Evolutionary conservation across 2,329 filamentous ascomycete species (phyloP).

Genomic region (Didymella sp.): DNA sequence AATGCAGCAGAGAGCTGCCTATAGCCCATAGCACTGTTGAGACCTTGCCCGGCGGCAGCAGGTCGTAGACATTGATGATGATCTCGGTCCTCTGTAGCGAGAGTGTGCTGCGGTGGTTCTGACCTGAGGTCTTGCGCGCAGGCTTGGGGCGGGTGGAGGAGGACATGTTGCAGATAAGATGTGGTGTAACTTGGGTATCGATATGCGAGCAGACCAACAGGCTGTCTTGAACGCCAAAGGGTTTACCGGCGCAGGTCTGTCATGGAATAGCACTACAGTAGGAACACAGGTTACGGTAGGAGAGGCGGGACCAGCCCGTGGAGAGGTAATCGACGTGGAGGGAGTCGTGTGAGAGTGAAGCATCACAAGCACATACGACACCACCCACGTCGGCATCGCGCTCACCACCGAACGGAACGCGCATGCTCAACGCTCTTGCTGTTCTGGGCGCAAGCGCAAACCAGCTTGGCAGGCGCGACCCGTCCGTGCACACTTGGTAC

Average conservation of each 20-base stretch:
- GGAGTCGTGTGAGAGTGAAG: conserved; percentile 6
- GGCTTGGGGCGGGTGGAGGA: conserved; percentile 42
- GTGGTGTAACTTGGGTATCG: conserved; percentile 15
- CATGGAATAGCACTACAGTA: conserved; percentile 10
- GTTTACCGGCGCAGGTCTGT: conserved; percentile 11
- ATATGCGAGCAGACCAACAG: conserved; percentile 17
- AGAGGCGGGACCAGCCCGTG: conserved; percentile 30
- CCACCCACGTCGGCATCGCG: conserved; percentile 12
- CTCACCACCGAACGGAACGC: conserved; percentile 9
- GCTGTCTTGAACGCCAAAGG: conserved; percentile 23
- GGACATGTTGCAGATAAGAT: conserved; percentile 33
- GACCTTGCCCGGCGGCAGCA: conserved; percentile 76
- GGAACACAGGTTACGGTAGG: conserved; percentile 16
- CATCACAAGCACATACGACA: conserved; percentile 16
- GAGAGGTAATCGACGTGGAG: conserved; percentile 15
- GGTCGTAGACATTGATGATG: conserved; percentile 78
- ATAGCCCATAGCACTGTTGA: conserved; percentile 80
- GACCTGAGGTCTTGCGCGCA: conserved; percentile 52
- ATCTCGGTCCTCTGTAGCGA: conserved; percentile 76
- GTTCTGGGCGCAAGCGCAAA: conserved; percentile 11
- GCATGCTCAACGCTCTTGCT: conserved; percentile 22
- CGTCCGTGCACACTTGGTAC: conserved; percentile 3
- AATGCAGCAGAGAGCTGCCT: conserved; percentile 79
- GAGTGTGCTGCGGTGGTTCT: conserved; percentile 68
- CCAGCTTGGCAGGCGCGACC: conserved; percentile 5